Evolutionary conservation across 2,329 filamentous ascomycete species (phyloP), one percentile per base, ranked within the genome.

Genomic region (Cadophora gregata): DNA sequence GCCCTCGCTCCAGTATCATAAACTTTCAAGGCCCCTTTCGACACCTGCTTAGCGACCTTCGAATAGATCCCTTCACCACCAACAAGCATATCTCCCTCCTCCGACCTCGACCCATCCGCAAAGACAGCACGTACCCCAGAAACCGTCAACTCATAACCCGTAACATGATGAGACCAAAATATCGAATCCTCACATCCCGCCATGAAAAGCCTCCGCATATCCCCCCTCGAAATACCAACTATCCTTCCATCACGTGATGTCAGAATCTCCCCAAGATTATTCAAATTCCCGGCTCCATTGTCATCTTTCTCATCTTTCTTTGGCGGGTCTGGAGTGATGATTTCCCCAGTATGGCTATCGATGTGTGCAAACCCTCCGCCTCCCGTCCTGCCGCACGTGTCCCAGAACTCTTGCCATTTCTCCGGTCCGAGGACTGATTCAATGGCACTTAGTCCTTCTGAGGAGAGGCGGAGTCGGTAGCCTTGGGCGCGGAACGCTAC

Each of bases 11-110:
- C 87, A 0, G 86, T 86, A 70, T 90, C 88, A 73, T 84, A 90
- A 4, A 87, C 83, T 75, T 88, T 89, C 55, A 90, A 75, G 59
- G 78, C 82, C 1, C 86, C 87, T 4, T 79, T 78, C 0, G 85
- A 87, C 4, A 90, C 78, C 76, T 90, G 87, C 71, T 81, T 84
- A 0, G 87, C 86, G 14, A 90, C 81, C 60, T 81, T 80, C 9
- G 87, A 89, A 72, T 86, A 84, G 48, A 90, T 84, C 12, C 88
- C 88, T 58, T 91, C 88, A 3, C 87, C 88, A 2, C 82, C 88
- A 10, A 90, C 74, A 10, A 90, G 78, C 81, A 90, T 79, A 0
- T 82, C 81, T 1, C 88, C 88, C 72, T 88, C 86, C 6, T 82
- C 79, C 0, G 85, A 88, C 72, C 81, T 85, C 14, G 81, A 81